Evolutionary conservation across 805 yeast species (phyloP), one percentile per base, ranked within the genome.

Genomic region (Pichia ethanolica): DNA sequence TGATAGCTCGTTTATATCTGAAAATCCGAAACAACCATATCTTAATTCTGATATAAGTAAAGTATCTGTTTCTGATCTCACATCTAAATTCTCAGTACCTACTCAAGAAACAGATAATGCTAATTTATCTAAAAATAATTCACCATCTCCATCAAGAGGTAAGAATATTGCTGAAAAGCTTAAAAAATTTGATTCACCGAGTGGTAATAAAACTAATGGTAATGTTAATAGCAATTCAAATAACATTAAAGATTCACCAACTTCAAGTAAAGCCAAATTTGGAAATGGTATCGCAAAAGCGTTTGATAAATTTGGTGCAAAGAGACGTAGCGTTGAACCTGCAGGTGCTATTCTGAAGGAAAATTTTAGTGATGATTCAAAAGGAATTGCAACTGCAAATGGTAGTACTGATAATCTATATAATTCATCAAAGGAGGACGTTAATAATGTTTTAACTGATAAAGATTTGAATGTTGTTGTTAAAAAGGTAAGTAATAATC

Each of bases 281-380:
- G 49, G 43, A 37, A n/a, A 40, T 33, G 39, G 50, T 49, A 36
- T 53, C 30, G 48, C 59, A 2, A 56, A 56, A 32, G 64, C 62
- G 3, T 61, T 65, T 47, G 63, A 61, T 30, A 63, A 63, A 49
- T 63, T 66, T 57, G 65, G 64, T 35, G 62, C 60, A 1, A 65
- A 52, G 28, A 62, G 65, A 52, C 58, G 61, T 35, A 41, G 49
- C n/a, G 38, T 32, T 35, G 49, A 44, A 26, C 34, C 35, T 12
- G 28, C 13, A 35, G 38, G 11, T 13, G 42, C 43, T 13, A 20
- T 9, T 28, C 7, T 10, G 4, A 35, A 32, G 14, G 28, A 42
- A 20, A 20, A 12, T 12, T 25, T 28, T 8, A 30, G 28, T 9
- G 37, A 14, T 12, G 42, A n/a, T 14, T 12, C 33, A 20, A 59